These are phyloP conservation scores for Amaranthus hypochondriacus DNA, from an alignment of 148 eudicot species.

Conservation along the genomic window DNA sequence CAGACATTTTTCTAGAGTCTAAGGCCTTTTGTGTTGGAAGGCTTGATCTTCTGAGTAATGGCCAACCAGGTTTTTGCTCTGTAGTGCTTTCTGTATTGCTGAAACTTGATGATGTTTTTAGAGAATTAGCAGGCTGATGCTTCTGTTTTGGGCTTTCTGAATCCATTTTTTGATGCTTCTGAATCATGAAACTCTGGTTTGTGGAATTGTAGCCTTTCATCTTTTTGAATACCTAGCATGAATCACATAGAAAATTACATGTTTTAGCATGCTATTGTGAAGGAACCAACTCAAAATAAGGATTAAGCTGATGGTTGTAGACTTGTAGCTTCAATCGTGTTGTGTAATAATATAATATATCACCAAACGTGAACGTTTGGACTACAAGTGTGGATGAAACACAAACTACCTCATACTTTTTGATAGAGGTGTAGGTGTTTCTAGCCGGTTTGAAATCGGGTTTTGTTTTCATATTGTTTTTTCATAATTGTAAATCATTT, in stretches of 20 bases:
- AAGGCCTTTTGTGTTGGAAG: constrained; percentile 32
- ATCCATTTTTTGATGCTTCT: constrained; percentile 41
- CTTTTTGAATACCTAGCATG: constrained; percentile 27
- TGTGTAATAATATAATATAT: too few relatives aligned
- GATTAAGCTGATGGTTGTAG: too few relatives aligned
- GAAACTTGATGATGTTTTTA: constrained; percentile 36
- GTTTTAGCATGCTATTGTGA: neutral
- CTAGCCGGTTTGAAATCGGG: too few relatives aligned
- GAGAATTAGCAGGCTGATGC: constrained; percentile 19
- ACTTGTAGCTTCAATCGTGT: too few relatives aligned
- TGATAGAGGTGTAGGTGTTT: too few relatives aligned
- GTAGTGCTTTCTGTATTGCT: constrained; percentile 25
- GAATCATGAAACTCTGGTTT: constrained; percentile 40
- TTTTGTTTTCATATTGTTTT: too few relatives aligned
- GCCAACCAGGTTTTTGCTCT: constrained; percentile 86
- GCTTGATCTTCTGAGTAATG: constrained; percentile 60
- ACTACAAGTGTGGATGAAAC: too few relatives aligned
- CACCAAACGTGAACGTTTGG: too few relatives aligned
- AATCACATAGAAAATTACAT: neutral
- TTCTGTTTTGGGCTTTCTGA: constrained; percentile 31
- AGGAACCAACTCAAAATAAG: neutral
- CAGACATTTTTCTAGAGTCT: constrained; percentile 80
- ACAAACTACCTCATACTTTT: too few relatives aligned
- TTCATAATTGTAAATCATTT: too few relatives aligned
- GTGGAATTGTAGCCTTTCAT: constrained; percentile 53